A percentile compares a stretch with the other conserved stretches of the same genome.
Evolutionary conservation across 108 stramenopile species (phyloP).

Genomic region (Fragilariopsis cylindrus): DNA sequence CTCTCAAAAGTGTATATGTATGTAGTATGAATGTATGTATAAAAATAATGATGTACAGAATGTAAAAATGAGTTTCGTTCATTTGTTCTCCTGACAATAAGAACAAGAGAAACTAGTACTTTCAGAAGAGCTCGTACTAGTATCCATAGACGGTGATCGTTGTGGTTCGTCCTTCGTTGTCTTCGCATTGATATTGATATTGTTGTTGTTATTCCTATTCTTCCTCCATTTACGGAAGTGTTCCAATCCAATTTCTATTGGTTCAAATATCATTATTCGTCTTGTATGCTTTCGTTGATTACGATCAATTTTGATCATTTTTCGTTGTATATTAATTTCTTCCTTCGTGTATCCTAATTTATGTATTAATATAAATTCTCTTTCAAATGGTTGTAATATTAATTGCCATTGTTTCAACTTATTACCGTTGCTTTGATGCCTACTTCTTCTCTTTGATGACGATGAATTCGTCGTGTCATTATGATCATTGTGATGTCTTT

Average conservation of each 20-base stretch:
- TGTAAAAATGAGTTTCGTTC: neutral
- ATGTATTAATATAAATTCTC: neutral
- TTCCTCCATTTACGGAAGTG: neutral
- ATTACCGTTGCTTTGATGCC: no score
- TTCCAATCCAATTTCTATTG: neutral
- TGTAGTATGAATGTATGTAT: neutral
- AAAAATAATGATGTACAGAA: neutral
- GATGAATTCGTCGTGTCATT: no score
- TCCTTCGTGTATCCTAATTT: constrained; percentile 10
- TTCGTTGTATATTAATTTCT: constrained; percentile 3
- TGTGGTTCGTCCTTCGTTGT: neutral
- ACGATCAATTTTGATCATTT: neutral
- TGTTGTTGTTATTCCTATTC: neutral
- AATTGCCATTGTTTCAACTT: neutral
- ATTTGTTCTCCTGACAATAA: neutral
- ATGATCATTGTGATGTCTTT: neutral
- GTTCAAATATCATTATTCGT: constrained; percentile 9
- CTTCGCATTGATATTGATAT: neutral
- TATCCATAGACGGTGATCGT: neutral
- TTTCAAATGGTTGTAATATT: constrained; percentile 7
- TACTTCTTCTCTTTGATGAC: no score
- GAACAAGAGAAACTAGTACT: neutral
- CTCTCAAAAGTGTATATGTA: neutral
- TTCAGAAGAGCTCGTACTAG: neutral
- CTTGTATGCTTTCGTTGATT: constrained; percentile 5